Evolutionary conservation across 2,329 filamentous ascomycete species (phyloP), one percentile per base, ranked within the genome.

Genomic region (Fusarium aywerte): DNA sequence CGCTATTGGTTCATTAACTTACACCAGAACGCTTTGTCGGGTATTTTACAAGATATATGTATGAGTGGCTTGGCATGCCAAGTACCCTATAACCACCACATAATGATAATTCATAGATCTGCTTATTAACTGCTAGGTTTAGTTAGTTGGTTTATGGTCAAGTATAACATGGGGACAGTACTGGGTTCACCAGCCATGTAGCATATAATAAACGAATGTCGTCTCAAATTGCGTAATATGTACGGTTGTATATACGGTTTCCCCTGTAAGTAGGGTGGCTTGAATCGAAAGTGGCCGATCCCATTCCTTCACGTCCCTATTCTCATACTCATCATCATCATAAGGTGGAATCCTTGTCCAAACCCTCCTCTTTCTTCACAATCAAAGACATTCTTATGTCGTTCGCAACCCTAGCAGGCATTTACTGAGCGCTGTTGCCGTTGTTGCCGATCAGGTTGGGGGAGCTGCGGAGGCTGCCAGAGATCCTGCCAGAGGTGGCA

Each of bases 371-470:
- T 16, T 21, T 36, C 36, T 40, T 35, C 40, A 23, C 43, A 44
- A 18, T 38, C 25, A 6, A 45, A 12, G 21, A 27, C n/a, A 27
- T 25, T 6, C 21, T 20, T n/a, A 25, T 27, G 23, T 47, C 40
- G 38, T 39, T 15, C 53, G 20, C 2, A 40, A 13, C 27, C 27
- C 7, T 20, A 18, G n/a, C n/a, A 29, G 35, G 9, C 23, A 23
- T 33, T 68, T 74, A 72, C 73, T 76, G 72, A n/a, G 52, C 42
- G n/a, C 58, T 52, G 54, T 73, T 76, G 47, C 81, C 81, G 75
- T 87, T 86, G 78, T 84, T 85, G 36, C 77, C 81, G 62, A 85
- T 76, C 62, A 78, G 73, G 78, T 86, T 86, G 66, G 77, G 76
- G 48, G 81, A 83, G 65, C 78, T 74, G 47, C 70, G 74, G 10